Base-by-base conservation (phyloP, 371 early-diverging fungal genomes). In the Mortierella sp. region DNA sequence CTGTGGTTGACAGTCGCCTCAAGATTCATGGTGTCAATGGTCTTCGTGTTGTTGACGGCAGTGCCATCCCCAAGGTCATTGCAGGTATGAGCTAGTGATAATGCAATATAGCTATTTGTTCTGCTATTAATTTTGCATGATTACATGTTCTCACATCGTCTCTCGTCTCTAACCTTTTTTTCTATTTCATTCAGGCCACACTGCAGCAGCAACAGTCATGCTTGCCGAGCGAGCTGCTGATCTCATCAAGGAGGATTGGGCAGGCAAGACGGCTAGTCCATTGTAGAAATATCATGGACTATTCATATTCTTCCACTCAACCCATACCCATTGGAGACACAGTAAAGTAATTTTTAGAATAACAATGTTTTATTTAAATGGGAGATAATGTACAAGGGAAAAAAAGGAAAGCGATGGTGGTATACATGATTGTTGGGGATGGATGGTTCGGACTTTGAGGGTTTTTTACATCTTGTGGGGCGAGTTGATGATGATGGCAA, bases 401-500 rank as follows among this genome's bases (percentile, higher is more conserved):
- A 58, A 5, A 34, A 34, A 58, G 8, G 22, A 13, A 31, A 31
- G 31, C 14, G 29, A 53, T 26, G 14, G 3, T 58, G 61, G 61
- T 58, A 58, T 34, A 58, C 34, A 22, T 58, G 19, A 8, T 58
- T 31, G 19, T 52, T 26, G n/a, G 58, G 58, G 34, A 14, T 7
- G 10, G 29, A 52, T n/a, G n/a, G n/a, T n/a, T n/a, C n/a, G n/a
- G 31, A 58, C 9, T 6, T 16, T 22, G 8, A 5, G 48, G 48
- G 8, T 16, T 43, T n/a, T 61, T 68, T 81, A 81, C 4, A 71
- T 39, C 71, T 80, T 80, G 61, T 76, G 76, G 37, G 94, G 94
- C 3, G 92, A 87, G 76, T 92, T 87, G 55, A 88, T 82, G 53
- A 82, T 86, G 68, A 95, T 79, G 9, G 94, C 91, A 80, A 91